Evolutionary conservation across 2,329 filamentous ascomycete genomes (phyloP).

Genomic region (Basipetospora sp.): DNA sequence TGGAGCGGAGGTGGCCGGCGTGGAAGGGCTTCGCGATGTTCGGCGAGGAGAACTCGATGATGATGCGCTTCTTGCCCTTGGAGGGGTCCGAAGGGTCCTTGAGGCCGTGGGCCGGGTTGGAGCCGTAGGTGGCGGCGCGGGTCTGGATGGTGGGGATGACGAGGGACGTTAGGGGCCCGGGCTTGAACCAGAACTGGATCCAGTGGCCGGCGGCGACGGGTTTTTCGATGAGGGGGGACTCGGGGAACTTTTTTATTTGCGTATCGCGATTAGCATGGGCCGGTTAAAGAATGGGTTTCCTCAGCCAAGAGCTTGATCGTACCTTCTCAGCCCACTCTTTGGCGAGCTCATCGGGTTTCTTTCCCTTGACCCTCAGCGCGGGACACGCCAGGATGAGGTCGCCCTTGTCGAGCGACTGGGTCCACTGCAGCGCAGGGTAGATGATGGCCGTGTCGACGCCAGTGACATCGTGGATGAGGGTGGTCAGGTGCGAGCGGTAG

Average conservation of each 20-base stretch:
- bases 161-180: slow-evolving; percentile 47
- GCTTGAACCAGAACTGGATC: slow-evolving; percentile 67
- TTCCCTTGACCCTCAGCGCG: slow-evolving; percentile 62
- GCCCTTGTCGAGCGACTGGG: slow-evolving; percentile 63
- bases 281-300: neutral
- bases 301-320: slow-evolving; percentile 4
- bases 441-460: slow-evolving; percentile 57
- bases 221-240: slow-evolving; percentile 58
- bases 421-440: slow-evolving; percentile 66
- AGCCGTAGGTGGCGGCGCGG: slow-evolving; percentile 45
- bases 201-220: slow-evolving; percentile 54
- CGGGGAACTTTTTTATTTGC: slow-evolving; percentile 65
- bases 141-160: slow-evolving; percentile 56
- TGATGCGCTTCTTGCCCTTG: slow-evolving; percentile 48
- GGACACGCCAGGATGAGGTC: slow-evolving; percentile 67
- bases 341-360: slow-evolving; percentile 48
- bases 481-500: slow-evolving; percentile 63
- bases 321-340: slow-evolving; percentile 49
- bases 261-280: too few species aligned
- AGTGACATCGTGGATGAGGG: slow-evolving; percentile 51
- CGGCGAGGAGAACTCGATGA: slow-evolving; percentile 72
- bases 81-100: slow-evolving; percentile 46
- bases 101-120: slow-evolving; percentile 44
- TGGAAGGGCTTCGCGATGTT: slow-evolving; percentile 81
- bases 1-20: slow-evolving; percentile 61